Percentiles rank a stretch among this genome's conserved stretches.
Conservation (phyloP, 208 protist species). For the Willaertia magna region DNA sequence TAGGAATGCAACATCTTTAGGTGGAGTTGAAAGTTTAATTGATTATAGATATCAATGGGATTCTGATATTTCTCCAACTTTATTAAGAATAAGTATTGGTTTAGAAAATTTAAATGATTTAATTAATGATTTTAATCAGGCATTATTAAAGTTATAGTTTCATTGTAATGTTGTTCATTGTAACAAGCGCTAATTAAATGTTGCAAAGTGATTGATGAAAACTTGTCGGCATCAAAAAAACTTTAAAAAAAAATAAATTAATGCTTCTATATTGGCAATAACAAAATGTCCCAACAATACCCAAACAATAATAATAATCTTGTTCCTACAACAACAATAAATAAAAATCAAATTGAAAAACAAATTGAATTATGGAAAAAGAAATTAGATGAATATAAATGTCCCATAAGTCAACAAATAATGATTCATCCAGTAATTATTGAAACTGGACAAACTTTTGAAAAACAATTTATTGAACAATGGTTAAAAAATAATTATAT, state of each 20-base stretch:
- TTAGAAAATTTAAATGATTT: slow-evolving; percentile 35
- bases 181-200: too few relatives aligned
- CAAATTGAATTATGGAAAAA: too few relatives aligned
- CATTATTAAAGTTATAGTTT: neutral
- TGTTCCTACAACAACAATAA: too few relatives aligned
- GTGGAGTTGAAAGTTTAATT: slow-evolving; percentile 31
- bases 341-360: too few relatives aligned
- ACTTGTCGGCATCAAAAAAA: too few relatives aligned
- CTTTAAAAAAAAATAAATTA: too few relatives aligned
- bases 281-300: too few relatives aligned
- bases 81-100: slow-evolving; percentile 37
- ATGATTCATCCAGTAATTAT: neutral
- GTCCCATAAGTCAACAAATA: neutral
- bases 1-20: slow-evolving; percentile 33
- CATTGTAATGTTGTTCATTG: too few relatives aligned
- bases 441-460: neutral
- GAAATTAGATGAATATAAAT: neutral
- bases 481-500: neutral
- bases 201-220: too few relatives aligned
- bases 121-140: slow-evolving; percentile 11
- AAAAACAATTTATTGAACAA: neutral
- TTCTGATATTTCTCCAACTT: neutral
- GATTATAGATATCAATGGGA: slow-evolving; percentile 13
- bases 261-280: too few relatives aligned
- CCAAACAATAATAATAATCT: too few relatives aligned